phyloP scores from a whole-genome alignment of 2,329 filamentous ascomycete species.

The Colletotrichum sidae region DNA sequence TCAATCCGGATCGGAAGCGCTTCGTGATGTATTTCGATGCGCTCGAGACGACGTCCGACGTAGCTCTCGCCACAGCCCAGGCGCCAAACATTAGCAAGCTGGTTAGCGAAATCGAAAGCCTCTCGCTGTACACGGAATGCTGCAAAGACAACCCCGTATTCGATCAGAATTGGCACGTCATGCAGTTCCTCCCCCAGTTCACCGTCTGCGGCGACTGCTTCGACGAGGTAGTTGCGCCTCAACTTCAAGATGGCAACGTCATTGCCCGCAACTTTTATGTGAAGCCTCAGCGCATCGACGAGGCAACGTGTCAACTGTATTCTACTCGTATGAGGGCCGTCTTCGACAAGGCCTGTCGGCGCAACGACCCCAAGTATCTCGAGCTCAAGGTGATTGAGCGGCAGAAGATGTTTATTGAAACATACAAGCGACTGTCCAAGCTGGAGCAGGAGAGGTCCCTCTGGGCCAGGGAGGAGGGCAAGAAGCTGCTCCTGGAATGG shows the following conservation, averaged over 20 bases:
- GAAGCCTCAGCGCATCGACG: constrained; percentile 65
- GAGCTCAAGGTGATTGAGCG: constrained; percentile 67
- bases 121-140: constrained; percentile 72
- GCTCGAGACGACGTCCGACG: constrained; percentile 68
- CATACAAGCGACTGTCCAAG: constrained; percentile 64
- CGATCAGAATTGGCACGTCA: constrained; percentile 80
- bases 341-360: constrained; percentile 74
- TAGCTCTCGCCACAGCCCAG: constrained; percentile 55
- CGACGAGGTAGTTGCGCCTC: constrained; percentile 80
- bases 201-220: constrained; percentile 92
- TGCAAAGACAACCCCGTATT: constrained; percentile 69
- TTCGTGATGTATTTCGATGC: constrained; percentile 71
- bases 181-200: constrained; percentile 79
- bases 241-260: constrained; percentile 62
- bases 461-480: constrained; percentile 57
- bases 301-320: constrained; percentile 81
- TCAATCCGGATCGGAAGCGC: constrained; percentile 60
- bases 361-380: constrained; percentile 75
- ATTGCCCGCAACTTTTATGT: constrained; percentile 76
- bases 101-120: constrained; percentile 70
- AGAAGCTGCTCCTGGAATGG: constrained; percentile 67
- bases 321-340: constrained; percentile 81
- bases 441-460: constrained; percentile 51
- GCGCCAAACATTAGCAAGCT: constrained; percentile 71
- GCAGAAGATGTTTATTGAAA: constrained; percentile 68